Evolutionary conservation across 129 eudicot species (phyloP), one percentile per base, ranked within the genome.

Genomic region (Silybum marianum): DNA sequence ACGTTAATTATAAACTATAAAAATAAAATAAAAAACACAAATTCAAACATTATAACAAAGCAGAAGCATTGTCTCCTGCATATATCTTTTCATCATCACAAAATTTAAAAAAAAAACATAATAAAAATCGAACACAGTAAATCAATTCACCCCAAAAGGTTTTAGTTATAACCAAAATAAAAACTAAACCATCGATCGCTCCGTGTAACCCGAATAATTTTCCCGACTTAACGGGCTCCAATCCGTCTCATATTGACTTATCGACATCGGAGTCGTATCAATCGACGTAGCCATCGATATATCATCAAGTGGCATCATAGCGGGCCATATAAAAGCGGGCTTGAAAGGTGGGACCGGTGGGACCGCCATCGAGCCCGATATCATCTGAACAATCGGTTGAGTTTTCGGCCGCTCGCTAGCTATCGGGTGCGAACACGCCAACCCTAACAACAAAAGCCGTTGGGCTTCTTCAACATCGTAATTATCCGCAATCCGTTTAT

Each of bases 341-440:
- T 88, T 94, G 67, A 92, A 90, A 0, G 87, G 93, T 12, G 96
- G 98, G 26, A 94, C 94, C 1, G 11, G 38, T 9, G 98, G 98
- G 25, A 80, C 89, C 0, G 92, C 66, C 54, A 80, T 78, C 8
- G 94, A 77, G 54, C 97, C 98, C 2, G 84, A 76, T 84, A 94
- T 79, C 16, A 94, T 92, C 81, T 94, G 98, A 42, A 87, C 82
- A 6, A 94, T 84, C 1, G 85, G 72, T 32, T 87, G 89, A 3
- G 95, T 87, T 84, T 84, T 87, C n/a, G 98, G 98, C 90, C 98
- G 86, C 69, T 94, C 92, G 25, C 24, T 26, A 0, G 95, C 92
- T 13, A 83, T 90, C 1, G 97, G 98, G 80, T 94, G 97, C 24
- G 96, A 90, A 72, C 98, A 94, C 3, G 97, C 98, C 82, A 94